Conservation (phyloP, 495 filamentous ascomycete genomes). For the Geoglossum glabrum region DNA sequence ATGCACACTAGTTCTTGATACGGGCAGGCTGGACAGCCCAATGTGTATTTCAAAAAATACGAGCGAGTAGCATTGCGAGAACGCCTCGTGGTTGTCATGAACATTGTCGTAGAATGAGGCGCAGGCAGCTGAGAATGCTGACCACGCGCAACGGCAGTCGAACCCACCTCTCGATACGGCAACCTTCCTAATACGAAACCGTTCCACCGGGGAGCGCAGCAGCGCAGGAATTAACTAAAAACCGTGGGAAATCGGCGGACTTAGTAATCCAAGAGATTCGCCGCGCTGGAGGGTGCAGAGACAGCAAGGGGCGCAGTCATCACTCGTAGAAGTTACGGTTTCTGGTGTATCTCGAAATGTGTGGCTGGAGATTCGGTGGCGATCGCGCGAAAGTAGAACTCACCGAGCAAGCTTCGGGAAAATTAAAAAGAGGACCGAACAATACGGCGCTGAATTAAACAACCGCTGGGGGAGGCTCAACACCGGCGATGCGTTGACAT, state of each 20-base stretch:
- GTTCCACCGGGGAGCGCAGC: not conserved
- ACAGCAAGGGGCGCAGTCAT: not conserved
- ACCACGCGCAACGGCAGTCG: not conserved
- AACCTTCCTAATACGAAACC: not conserved
- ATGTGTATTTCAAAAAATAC: not conserved
- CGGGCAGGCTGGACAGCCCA: not conserved
- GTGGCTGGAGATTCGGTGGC: not conserved
- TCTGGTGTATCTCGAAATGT: not conserved
- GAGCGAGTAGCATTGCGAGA: constrained; percentile 1
- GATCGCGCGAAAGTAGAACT: not conserved
- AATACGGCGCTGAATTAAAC: not conserved
- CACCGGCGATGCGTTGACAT: not conserved
- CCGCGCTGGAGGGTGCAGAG: not conserved
- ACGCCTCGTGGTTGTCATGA: not conserved
- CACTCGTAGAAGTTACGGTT: not conserved
- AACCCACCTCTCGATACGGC: constrained; percentile 1
- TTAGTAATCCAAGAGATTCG: not conserved
- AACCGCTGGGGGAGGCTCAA: not conserved
- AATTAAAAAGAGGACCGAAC: not conserved
- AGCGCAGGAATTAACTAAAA: not conserved
- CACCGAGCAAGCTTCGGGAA: not conserved
- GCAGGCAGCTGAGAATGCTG: constrained; percentile 1
- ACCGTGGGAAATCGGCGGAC: not conserved
- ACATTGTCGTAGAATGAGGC: not conserved
- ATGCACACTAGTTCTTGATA: not conserved